phyloP scores from a whole-genome alignment of 2,329 filamentous ascomycete genomes.

The Ophiosphaerella korrae region DNA sequence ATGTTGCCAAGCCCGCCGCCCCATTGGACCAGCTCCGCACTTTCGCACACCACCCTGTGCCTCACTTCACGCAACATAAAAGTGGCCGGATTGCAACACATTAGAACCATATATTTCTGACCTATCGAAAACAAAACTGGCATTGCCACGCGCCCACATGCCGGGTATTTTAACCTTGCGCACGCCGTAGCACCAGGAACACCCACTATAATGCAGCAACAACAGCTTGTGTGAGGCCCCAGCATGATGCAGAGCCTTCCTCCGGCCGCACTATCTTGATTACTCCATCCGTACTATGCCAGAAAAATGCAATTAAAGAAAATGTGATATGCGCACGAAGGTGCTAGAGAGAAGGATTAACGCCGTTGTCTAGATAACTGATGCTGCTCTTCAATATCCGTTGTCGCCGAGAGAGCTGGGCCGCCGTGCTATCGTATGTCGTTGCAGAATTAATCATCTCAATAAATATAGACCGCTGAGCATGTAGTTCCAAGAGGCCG shows the following conservation, averaged over 20 bases:
- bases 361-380: neutral
- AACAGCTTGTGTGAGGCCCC: neutral
- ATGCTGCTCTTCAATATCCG: neutral
- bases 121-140: conserved; percentile 13
- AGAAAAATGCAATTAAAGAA: conserved; percentile 15
- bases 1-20: conserved; percentile 25
- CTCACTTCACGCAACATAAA: neutral
- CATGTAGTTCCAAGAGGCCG: no score
- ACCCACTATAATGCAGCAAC: conserved; percentile 18
- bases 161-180: conserved; percentile 23
- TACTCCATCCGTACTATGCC: neutral
- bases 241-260: neutral
- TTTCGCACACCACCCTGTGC: neutral
- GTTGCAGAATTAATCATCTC: conserved; percentile 5
- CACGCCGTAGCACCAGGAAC: conserved; percentile 11
- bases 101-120: conserved; percentile 14
- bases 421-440: conserved; percentile 21
- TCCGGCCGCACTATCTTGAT: conserved; percentile 1
- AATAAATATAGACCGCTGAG: neutral
- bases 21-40: conserved; percentile 17
- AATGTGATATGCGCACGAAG: conserved; percentile 1
- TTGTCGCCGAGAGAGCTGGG: neutral
- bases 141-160: conserved; percentile 16
- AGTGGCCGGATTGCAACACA: neutral
- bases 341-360: neutral